Evolutionary conservation across 2,329 filamentous ascomycete species (phyloP), one percentile per base, ranked within the genome.

Genomic region (Fusarium clavum): DNA sequence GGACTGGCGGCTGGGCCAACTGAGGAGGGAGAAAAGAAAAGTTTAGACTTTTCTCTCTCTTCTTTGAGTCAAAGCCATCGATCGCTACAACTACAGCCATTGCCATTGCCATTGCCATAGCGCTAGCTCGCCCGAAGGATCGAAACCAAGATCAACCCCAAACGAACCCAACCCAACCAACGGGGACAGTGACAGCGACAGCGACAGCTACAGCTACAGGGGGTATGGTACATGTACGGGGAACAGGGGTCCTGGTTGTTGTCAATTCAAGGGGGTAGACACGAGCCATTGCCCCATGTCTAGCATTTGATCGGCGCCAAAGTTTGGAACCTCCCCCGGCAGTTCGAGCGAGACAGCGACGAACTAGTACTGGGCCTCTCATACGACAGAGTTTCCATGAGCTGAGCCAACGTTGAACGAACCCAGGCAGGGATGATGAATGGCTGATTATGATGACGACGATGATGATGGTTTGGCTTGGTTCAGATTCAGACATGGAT

Each of bases 1-100:
- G 78, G 77, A 74, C 78, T 61, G 71, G 72, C 40, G 78, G 76
- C 62, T 70, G 64, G 73, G 73, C 73, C 51, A 75, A 75, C 68
- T 75, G 58, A n/a, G 14, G 16, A 47, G 27, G 47, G 51, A 52
- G 62, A 58, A 57, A 64, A 46, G 52, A 43, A 46, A 43, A 63
- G 40, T 55, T 64, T 48, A 56, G 34, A 38, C 34, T 38, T 38
- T 38, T 38, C 34, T n/a, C 16, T 38, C 34, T n/a, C 11, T 38
- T 18, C 34, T 38, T 18, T 38, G 34, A 38, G 34, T 16, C 34
- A 38, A n/a, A 38, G 34, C 34, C 34, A 38, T n/a, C 18, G 34
- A 38, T 38, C 10, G 10, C 34, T 38, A 38, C 34, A 38, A 6
- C 34, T 30, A 55, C 48, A 49, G 56, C 41, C 47, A 47, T 57